Base-by-base conservation (phyloP, 2,329 filamentous ascomycete species). In the Ceratocystis variospora region DNA sequence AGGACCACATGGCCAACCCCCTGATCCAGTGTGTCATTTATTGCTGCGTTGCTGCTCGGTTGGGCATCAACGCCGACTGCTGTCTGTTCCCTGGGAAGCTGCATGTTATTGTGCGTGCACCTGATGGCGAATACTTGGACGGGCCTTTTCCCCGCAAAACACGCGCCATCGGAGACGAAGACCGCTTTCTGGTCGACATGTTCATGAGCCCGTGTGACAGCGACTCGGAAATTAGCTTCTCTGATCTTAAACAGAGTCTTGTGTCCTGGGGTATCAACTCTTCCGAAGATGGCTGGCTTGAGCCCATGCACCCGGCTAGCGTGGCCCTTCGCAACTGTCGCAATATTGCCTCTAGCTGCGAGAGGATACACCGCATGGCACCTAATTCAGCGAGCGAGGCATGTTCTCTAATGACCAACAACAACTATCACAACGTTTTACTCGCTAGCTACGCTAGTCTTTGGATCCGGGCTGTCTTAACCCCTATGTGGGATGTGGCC, bases 11-110 rank as follows among this genome's bases (percentile, higher is more conserved):
- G 33, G 93, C 91, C 1, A 80, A 96, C 7, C 94, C 93, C 1
- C 80, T 96, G 63, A 87, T 96, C 68, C 94, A 90, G 1, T 87
- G 87, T 66, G 87, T 87, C 68, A 96, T 97, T 69, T 99, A 87
- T 75, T 94, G 88, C 72, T 86, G 85, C 67, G 75, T 97, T 17
- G 92, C 90, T 0, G 80, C 83, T 65, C 82, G 88, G 46, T 73
- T 96, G 12, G 88, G 87, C 1, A 75, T 99, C 61, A 81, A 87
- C 70, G 90, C 92, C 0, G 83, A 85, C 44, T 90, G 89, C 65
- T 93, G 89, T 70, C 86, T 87, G 55, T 89, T 93, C 71, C 90
- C 93, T 2, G 88, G 85, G 69, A 91, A 96, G 73, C 89, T 96
- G 15, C 87, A 96, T 72, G 88, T 85, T 19, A 85, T 95, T 64